Conservation (phyloP, 163 green algal species). For the Prototheca cutis region DNA sequence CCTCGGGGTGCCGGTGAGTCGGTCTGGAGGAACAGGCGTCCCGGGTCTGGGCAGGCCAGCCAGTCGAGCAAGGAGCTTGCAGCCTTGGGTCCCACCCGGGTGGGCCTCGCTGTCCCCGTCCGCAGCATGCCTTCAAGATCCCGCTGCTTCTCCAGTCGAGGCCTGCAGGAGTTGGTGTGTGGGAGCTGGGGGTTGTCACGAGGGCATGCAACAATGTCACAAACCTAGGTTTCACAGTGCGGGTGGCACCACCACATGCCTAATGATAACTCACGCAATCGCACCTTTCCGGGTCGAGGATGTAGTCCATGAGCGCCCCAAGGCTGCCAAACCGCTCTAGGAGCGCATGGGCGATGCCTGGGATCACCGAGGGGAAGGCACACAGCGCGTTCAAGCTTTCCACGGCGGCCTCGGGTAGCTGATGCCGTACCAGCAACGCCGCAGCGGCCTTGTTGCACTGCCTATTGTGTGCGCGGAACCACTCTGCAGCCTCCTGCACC, state of each 20-base stretch:
- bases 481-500: neutral
- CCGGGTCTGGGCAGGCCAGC: neutral
- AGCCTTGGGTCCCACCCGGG: conserved; percentile 3
- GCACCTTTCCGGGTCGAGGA: too few relatives aligned
- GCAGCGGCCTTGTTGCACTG: neutral
- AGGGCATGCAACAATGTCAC: too few relatives aligned
- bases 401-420: neutral
- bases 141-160: too few relatives aligned
- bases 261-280: too few relatives aligned
- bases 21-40: too few relatives aligned
- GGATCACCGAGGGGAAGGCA: neutral
- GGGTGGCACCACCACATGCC: too few relatives aligned
- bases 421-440: neutral
- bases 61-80: neutral
- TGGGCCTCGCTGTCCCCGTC: neutral
- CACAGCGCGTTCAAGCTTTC: neutral
- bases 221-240: too few relatives aligned
- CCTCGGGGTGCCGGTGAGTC: too few relatives aligned
- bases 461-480: neutral
- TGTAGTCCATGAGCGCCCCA: conserved; percentile 1
- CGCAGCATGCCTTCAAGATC: neutral
- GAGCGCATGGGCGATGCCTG: neutral
- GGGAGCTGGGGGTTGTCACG: too few relatives aligned
- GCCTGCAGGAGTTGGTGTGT: too few relatives aligned
- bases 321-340: neutral